phyloP scores from a whole-genome alignment of 768 basidiomycete genomes.

The Panellus pusillus region DNA sequence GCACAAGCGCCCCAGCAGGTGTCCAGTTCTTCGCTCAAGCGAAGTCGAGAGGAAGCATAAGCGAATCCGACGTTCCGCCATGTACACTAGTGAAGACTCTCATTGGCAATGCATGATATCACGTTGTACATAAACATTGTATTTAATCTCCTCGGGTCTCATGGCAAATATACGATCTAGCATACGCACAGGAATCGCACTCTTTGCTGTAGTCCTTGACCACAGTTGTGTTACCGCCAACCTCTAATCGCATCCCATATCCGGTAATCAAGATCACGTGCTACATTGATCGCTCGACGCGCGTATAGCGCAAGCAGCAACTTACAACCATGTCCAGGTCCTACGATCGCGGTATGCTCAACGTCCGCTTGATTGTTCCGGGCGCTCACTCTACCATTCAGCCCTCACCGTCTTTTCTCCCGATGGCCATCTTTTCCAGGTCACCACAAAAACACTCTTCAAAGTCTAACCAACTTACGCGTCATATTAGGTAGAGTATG shows the following conservation, averaged over 20 bases:
- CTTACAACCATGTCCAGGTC: slow-evolving; percentile 76
- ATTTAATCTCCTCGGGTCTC: neutral
- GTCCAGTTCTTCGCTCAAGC: slow-evolving; percentile 29
- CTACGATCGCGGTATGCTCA: slow-evolving; percentile 85
- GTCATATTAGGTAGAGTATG: slow-evolving; percentile 87
- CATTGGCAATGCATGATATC: no score
- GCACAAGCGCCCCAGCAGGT: slow-evolving; percentile 39
- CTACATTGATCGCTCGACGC: no score
- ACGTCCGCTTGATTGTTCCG: neutral
- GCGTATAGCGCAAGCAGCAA: no score
- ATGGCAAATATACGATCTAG: no score
- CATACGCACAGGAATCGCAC: no score
- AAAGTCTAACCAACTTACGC: slow-evolving; percentile 15
- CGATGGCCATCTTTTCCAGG: slow-evolving; percentile 98
- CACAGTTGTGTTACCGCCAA: no score
- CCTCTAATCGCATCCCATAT: no score
- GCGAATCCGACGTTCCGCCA: slow-evolving; percentile 18
- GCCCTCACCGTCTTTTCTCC: slow-evolving; percentile 98
- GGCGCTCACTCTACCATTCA: slow-evolving; percentile 31
- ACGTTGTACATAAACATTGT: no score
- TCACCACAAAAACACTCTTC: slow-evolving; percentile 28
- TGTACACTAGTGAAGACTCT: no score
- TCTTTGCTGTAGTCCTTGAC: no score
- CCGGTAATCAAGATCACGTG: no score
- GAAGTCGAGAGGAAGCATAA: slow-evolving; percentile 28